phyloP scores from a whole-genome alignment of 495 filamentous ascomycete species.

The Antarctomyces pellizariae region DNA sequence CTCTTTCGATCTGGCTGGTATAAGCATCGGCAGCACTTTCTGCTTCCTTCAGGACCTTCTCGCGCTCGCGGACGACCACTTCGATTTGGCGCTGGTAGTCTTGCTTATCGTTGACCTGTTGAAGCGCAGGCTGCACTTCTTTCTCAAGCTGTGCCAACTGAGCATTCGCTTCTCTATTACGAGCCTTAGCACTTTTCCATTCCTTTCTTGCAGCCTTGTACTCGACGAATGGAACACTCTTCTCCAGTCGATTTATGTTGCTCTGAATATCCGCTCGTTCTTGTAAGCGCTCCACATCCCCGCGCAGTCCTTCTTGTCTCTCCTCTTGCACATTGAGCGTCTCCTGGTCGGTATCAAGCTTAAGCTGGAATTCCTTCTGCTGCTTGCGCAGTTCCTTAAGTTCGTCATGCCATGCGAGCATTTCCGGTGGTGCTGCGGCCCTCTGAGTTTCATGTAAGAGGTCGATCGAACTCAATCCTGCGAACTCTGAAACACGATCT shows the following conservation, averaged over 20 bases:
- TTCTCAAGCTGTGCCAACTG: constrained; percentile 32
- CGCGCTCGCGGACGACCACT: constrained; percentile 6
- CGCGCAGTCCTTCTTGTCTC: constrained; percentile 53
- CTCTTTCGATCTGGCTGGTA: constrained; percentile 22
- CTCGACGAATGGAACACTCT: constrained; percentile 35
- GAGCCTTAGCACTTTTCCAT: constrained; percentile 17
- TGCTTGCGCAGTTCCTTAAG: constrained; percentile 44
- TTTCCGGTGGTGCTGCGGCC: constrained; percentile 60
- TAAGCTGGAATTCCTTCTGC: constrained; percentile 38
- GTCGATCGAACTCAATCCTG: constrained; percentile 63
- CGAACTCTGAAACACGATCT: constrained; percentile 89
- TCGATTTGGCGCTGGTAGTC: constrained; percentile 25
- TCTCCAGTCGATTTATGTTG: constrained; percentile 41
- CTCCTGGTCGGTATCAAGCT: constrained; percentile 34
- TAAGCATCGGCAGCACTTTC: constrained; percentile 28
- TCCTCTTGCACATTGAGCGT: constrained; percentile 38
- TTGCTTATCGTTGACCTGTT: constrained; percentile 40
- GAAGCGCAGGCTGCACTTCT: constrained; percentile 41
- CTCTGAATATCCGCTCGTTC: constrained; percentile 46
- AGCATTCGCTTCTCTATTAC: constrained; percentile 23
- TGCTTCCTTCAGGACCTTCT: constrained; percentile 21
- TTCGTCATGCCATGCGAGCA: constrained; percentile 53
- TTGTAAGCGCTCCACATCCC: constrained; percentile 62
- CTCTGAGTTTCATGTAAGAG: constrained; percentile 64
- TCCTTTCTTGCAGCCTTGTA: constrained; percentile 24